These are phyloP conservation scores for Agrocybe praecox DNA, from an alignment of 768 basidiomycete genomes.

Conservation along the genomic window DNA sequence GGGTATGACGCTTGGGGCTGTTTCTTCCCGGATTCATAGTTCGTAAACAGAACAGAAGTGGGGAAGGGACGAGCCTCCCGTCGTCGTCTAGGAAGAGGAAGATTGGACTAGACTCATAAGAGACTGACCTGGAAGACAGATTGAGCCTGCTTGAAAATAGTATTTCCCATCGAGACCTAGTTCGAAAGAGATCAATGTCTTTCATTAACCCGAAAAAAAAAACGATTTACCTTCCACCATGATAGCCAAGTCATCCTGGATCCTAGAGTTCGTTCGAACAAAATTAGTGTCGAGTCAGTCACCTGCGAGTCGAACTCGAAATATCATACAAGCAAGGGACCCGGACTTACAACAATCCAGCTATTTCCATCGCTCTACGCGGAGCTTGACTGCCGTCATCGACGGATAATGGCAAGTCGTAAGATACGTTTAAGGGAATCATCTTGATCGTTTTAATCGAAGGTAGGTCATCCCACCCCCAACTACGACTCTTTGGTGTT, in stretches of 20 bases:
- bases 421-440: slow-evolving; percentile 46
- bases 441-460: slow-evolving; percentile 56
- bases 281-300: not conserved
- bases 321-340: not conserved
- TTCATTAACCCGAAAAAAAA: not conserved
- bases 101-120: not conserved
- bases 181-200: not conserved
- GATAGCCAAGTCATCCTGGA: slow-evolving; percentile 60
- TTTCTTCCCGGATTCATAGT: too few species aligned
- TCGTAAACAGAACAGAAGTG: too few species aligned
- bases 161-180: slow-evolving; percentile 68
- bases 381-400: slow-evolving; percentile 35
- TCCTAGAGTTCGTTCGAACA: too few species aligned
- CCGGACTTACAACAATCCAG: slow-evolving; percentile 58
- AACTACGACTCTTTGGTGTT: slow-evolving; percentile 17
- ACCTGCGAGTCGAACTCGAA: not conserved
- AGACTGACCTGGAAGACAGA: slow-evolving; percentile 60
- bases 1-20: too few species aligned
- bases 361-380: slow-evolving; percentile 61
- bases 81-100: too few species aligned
- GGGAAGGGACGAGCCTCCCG: too few species aligned
- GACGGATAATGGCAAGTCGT: slow-evolving; percentile 46
- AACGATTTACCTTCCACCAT: slow-evolving; percentile 56
- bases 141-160: slow-evolving; percentile 75
- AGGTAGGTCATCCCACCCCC: slow-evolving; percentile 47